Evolutionary conservation across 345 rosid species (phyloP).

Genomic region (Rhizophora apiculata): DNA sequence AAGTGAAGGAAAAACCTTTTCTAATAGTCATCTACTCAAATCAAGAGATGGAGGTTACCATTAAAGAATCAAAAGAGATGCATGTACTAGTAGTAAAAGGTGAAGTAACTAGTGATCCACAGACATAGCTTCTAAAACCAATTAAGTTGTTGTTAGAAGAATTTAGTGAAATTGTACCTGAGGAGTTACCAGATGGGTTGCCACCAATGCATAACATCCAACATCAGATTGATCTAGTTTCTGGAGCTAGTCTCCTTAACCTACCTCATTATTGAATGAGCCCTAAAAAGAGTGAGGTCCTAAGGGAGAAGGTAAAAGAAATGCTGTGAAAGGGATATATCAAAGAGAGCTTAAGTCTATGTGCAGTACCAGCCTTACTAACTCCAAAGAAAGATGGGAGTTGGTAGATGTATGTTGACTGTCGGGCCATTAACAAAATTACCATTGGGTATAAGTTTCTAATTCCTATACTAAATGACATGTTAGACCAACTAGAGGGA

Average conservation of each 20-base stretch:
- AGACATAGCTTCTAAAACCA: not conserved
- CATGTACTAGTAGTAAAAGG: too few relatives aligned
- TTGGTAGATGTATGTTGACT: not conserved
- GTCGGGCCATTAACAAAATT: not conserved
- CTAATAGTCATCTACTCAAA: not conserved
- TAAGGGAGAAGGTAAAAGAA: not conserved
- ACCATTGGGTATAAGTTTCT: not conserved
- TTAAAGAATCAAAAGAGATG: not conserved
- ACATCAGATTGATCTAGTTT: not conserved
- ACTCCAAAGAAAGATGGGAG: constrained; percentile 7
- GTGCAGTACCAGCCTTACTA: not conserved
- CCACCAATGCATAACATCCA: not conserved
- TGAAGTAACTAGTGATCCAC: too few relatives aligned
- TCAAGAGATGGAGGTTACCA: not conserved
- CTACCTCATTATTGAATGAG: too few relatives aligned
- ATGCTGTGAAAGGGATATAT: not conserved
- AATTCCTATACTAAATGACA: constrained; percentile 1
- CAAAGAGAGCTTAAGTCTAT: not conserved
- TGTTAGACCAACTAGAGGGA: not conserved
- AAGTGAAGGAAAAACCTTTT: not conserved
- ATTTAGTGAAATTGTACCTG: not conserved
- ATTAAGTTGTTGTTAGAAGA: not conserved
- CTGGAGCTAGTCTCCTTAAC: too few relatives aligned
- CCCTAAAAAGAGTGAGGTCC: too few relatives aligned
- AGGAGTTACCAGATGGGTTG: not conserved